phyloP scores from a whole-genome alignment of 805 yeast species.

The Wickerhamomyces strasburgensis region DNA sequence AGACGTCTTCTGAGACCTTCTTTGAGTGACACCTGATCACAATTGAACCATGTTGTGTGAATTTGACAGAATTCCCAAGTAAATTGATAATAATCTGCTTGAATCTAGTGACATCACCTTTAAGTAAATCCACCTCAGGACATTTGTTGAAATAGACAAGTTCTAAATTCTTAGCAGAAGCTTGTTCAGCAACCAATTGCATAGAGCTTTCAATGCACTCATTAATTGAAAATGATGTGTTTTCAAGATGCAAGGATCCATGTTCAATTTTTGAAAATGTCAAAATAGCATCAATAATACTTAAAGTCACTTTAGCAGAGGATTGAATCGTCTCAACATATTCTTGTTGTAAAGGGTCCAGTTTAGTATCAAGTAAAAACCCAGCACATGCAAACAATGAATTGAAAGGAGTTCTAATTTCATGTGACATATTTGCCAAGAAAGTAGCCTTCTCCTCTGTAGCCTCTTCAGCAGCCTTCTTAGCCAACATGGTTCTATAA shows the following conservation, averaged over 20 bases:
- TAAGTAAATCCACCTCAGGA: conserved; percentile 71
- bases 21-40: conserved; percentile 61
- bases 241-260: conserved; percentile 80
- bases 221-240: conserved; percentile 72
- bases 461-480: conserved; percentile 89
- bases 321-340: conserved; percentile 84
- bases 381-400: conserved; percentile 93
- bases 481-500: conserved; percentile 51
- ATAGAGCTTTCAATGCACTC: conserved; percentile 85
- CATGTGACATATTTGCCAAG: conserved; percentile 82
- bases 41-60: conserved; percentile 77
- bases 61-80: conserved; percentile 84
- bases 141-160: conserved; percentile 74
- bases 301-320: conserved; percentile 76
- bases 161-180: conserved; percentile 74
- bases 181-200: conserved; percentile 81
- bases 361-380: conserved; percentile 73
- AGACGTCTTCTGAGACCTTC: conserved; percentile 26
- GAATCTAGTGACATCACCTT: conserved; percentile 80
- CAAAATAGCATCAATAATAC: conserved; percentile 81
- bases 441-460: conserved; percentile 83
- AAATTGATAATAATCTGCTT: conserved; percentile 79
- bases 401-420: conserved; percentile 85
- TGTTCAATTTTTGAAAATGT: conserved; percentile 91
- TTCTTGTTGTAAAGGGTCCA: conserved; percentile 83